A percentile compares a stretch with the other conserved stretches of the same genome.
Evolutionary conservation across 441 rosid species (phyloP).

Genomic region (Biscutella laevigata): DNA sequence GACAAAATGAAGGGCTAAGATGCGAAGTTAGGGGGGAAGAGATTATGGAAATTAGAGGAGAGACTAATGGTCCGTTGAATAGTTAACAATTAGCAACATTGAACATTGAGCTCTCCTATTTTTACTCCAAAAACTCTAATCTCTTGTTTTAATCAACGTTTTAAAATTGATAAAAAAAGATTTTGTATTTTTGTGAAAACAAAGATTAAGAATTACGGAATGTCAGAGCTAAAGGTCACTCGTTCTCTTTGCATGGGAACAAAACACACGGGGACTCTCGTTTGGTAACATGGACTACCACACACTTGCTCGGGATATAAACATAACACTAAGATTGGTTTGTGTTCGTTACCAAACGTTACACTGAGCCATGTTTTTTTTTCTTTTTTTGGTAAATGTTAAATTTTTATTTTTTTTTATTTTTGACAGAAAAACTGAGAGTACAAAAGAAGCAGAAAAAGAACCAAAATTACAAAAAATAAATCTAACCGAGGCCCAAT

Average conservation of each 20-base stretch:
- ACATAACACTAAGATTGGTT: too few species aligned
- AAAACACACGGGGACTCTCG: background rate
- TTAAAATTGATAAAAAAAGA: too few species aligned
- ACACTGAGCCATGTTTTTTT: too few species aligned
- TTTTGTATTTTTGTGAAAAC: background rate
- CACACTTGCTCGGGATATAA: background rate
- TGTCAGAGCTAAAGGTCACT: conserved; percentile 42
- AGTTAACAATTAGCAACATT: conserved; percentile 46
- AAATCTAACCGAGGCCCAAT: too few species aligned
- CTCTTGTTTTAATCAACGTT: conserved; percentile 12
- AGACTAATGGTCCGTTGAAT: conserved; percentile 67
- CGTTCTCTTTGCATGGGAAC: conserved; percentile 20
- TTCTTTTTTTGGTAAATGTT: too few species aligned
- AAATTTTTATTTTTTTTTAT: too few species aligned
- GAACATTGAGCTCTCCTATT: conserved; percentile 42
- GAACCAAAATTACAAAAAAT: too few species aligned
- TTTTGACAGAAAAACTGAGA: too few species aligned
- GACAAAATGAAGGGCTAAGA: conserved; percentile 14
- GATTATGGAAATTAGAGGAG: conserved; percentile 48
- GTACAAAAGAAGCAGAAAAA: too few species aligned
- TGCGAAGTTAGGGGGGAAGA: background rate
- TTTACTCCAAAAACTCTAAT: conserved; percentile 31
- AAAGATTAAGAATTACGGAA: conserved; percentile 53
- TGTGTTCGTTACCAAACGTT: too few species aligned
- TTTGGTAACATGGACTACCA: conserved; percentile 2